Base-by-base conservation (phyloP, 139 green algal genomes). In the Volvox reticuliferus region DNA sequence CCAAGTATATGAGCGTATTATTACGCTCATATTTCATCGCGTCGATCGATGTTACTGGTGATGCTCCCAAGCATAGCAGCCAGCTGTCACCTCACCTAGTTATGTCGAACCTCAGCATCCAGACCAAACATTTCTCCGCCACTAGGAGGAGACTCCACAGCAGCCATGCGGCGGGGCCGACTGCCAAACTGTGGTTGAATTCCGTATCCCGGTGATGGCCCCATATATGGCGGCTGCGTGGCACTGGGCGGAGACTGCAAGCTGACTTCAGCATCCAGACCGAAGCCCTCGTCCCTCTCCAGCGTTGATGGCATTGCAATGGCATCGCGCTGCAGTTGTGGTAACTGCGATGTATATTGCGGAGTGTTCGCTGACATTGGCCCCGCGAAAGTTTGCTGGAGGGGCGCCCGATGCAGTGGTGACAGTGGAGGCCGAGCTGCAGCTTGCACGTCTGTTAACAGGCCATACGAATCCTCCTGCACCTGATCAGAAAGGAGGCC, bases 71-170 rank as follows among this genome's bases (percentile, higher is more conserved):
- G 12, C 65, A 12, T 16, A 73, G 21, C 65, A 12, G 2, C 21
- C 65, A 24, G 65, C 24, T 73, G 65, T 28, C 21, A 24, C 21
- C 65, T 24, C 62, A 17, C 62, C 17, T 19, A 19, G 65, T 73
- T 73, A 16, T 73, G 65, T 12, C 12, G 2, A 73, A 87, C 61
- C 55, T 87, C 81, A 30, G 81, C 81, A 61, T 87, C 81, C 81
- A 87, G 28, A 6, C 81, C 81, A 69, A 73, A 87, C n/a, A 30
- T 62, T 1, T 30, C 81, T 9, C 61, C 81, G n/a, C 61, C 81
- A 21, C 61, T 62, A 55, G n/a, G 16, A 55, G n/a, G 16, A 12
- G 22, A 17, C 78, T 44, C 36, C 32, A n/a, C 20, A 62, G 20
- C 78, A 24, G 26, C 6, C 79, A 55, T 55, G 44, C 36, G 18